Percentiles rank a stretch among this genome's conserved stretches.
phyloP scores from a whole-genome alignment of 345 rosid genomes.

The Raphanus sativus region DNA sequence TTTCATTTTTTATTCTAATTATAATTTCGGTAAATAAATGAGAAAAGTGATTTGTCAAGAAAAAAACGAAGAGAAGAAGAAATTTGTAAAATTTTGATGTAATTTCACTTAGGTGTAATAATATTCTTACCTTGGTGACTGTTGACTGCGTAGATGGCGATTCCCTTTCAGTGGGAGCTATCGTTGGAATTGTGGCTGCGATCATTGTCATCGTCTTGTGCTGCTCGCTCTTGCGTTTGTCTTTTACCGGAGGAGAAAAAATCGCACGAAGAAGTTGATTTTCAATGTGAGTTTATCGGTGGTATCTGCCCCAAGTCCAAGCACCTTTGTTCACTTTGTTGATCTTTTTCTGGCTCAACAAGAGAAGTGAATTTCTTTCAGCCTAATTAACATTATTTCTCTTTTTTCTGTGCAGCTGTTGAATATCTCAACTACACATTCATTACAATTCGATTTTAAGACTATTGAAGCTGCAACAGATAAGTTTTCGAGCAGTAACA shows the following conservation, averaged over 20 bases:
- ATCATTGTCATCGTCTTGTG: not conserved
- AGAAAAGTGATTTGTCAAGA: not conserved
- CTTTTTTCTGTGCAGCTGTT: slow-evolving; percentile 32
- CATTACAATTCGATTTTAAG: too few relatives aligned
- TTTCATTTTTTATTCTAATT: too few relatives aligned
- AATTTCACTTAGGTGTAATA: not conserved
- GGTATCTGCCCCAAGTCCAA: not conserved
- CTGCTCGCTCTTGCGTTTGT: slow-evolving; percentile 17
- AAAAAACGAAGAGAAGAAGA: not conserved
- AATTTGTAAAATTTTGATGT: not conserved
- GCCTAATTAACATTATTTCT: not conserved
- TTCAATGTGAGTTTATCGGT: slow-evolving; percentile 18
- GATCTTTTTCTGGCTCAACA: not conserved
- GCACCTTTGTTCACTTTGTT: not conserved
- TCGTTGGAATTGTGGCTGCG: slow-evolving; percentile 11
- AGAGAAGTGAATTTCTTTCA: not conserved
- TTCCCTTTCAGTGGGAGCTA: slow-evolving; percentile 16
- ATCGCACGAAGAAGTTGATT: slow-evolving; percentile 12
- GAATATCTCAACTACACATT: slow-evolving; percentile 36
- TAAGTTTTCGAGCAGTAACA: too few relatives aligned
- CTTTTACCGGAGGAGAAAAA: slow-evolving; percentile 10
- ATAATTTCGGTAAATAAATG: not conserved
- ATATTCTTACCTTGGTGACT: not conserved
- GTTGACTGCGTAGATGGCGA: slow-evolving; percentile 21
- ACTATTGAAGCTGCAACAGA: too few relatives aligned